Evolutionary conservation across 306 rosid species (phyloP).

Genomic region (Benincasa hispida): DNA sequence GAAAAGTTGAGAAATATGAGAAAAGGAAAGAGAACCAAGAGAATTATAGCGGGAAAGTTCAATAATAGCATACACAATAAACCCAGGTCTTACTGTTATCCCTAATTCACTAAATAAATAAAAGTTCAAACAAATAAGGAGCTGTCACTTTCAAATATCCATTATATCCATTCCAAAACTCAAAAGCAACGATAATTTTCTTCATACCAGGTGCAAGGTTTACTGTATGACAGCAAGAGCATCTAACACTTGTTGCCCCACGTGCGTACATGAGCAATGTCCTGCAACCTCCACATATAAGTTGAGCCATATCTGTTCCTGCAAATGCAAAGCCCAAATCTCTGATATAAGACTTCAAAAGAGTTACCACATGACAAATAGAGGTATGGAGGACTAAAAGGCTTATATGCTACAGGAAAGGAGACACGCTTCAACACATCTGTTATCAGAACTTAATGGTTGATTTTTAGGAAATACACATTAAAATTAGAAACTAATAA

Average conservation of each 20-base stretch:
- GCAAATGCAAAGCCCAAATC: slow-evolving; percentile 13
- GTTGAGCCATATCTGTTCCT: slow-evolving; percentile 91
- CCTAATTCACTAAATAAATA: background rate
- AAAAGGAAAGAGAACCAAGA: background rate
- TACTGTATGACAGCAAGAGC: slow-evolving; percentile 86
- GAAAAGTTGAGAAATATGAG: background rate
- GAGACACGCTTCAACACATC: background rate
- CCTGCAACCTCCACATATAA: slow-evolving; percentile 94
- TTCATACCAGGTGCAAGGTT: slow-evolving; percentile 77
- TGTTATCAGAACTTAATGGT: background rate
- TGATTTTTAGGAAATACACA: background rate
- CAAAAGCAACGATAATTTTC: slow-evolving; percentile 1
- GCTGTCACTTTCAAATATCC: background rate
- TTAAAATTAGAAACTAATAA: background rate
- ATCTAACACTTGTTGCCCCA: slow-evolving; percentile 91
- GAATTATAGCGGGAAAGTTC: background rate
- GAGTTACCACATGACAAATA: background rate
- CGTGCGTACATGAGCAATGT: slow-evolving; percentile 82
- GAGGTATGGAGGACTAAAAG: background rate
- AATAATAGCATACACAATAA: background rate
- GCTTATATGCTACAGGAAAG: background rate
- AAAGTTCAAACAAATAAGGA: background rate
- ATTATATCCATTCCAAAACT: background rate
- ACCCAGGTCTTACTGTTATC: background rate
- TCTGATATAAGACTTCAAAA: background rate